These are phyloP conservation scores for Aegilops bicornis DNA, from an alignment of 176 grass and related monocot species.

Conservation along the genomic window DNA sequence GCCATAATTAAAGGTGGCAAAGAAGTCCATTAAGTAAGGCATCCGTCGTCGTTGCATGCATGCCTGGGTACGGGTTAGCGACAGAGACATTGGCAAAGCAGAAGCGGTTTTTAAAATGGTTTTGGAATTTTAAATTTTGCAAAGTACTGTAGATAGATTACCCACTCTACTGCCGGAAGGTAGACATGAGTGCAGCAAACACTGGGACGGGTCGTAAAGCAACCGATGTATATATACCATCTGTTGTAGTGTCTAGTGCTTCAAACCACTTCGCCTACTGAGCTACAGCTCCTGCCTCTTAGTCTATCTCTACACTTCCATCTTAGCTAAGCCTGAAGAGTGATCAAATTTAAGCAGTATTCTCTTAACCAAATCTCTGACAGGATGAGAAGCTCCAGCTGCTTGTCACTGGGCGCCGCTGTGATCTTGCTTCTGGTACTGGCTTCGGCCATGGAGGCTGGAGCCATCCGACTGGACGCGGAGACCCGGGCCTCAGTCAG, in stretches of 20 bases:
- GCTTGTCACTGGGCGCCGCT: background rate
- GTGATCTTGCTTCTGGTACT: slow-evolving; percentile 21
- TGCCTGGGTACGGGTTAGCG: background rate
- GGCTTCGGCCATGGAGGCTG: slow-evolving; percentile 1
- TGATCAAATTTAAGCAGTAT: background rate
- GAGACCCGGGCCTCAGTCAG: slow-evolving; percentile 27
- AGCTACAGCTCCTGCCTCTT: background rate
- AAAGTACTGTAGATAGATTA: background rate
- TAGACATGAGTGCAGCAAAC: slow-evolving; percentile 32
- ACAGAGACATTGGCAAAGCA: slow-evolving; percentile 22
- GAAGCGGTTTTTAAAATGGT: background rate
- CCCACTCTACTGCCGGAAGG: background rate
- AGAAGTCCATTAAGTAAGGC: background rate
- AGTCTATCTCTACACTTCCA: background rate
- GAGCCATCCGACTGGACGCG: slow-evolving; percentile 49
- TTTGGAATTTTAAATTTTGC: background rate
- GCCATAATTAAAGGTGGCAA: slow-evolving; percentile 18
- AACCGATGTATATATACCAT: slow-evolving; percentile 27
- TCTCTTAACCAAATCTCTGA: background rate
- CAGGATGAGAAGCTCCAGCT: slow-evolving; percentile 3
- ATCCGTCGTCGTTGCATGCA: background rate
- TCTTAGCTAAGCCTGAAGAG: slow-evolving; percentile 8
- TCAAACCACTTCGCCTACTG: slow-evolving; percentile 16
- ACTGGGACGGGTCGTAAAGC: background rate
- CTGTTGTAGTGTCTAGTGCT: background rate